These are phyloP conservation scores for Mycena olivaceomarginata DNA, from an alignment of 768 basidiomycete species.

Conservation along the genomic window DNA sequence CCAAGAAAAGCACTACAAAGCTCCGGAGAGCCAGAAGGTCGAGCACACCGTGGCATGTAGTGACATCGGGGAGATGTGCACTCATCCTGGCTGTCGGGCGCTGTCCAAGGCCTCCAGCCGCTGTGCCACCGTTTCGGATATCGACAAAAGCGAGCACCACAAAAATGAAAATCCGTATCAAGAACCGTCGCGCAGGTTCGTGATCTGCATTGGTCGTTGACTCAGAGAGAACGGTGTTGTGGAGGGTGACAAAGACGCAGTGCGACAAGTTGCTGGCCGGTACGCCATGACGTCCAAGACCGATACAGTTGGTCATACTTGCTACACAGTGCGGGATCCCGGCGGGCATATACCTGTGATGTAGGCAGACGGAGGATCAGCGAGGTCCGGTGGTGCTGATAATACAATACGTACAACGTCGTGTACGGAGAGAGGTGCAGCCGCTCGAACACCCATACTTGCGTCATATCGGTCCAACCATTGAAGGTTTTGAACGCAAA, in stretches of 20 bases:
- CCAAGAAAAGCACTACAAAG: neutral
- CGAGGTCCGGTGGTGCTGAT: too few relatives aligned
- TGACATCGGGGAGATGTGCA: slow-evolving; percentile 1
- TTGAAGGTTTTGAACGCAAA: too few relatives aligned
- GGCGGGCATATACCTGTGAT: neutral
- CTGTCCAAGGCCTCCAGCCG: too few relatives aligned
- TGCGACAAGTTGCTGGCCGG: neutral
- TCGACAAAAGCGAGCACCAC: neutral
- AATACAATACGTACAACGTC: too few relatives aligned
- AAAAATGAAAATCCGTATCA: neutral
- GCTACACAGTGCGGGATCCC: neutral
- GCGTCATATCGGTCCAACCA: too few relatives aligned
- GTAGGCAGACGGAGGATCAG: too few relatives aligned
- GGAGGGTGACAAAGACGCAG: neutral
- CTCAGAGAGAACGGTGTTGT: neutral
- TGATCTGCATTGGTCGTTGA: slow-evolving; percentile 9
- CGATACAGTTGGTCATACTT: neutral
- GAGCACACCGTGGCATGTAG: neutral
- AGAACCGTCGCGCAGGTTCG: slow-evolving; percentile 5
- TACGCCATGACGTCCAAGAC: neutral
- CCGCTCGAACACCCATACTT: too few relatives aligned
- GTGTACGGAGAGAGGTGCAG: too few relatives aligned
- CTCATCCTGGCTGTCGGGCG: neutral
- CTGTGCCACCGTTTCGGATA: neutral
- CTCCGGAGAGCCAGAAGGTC: slow-evolving; percentile 9